Evolutionary conservation across 2,329 filamentous ascomycete species (phyloP).

Genomic region (Hymenotorrendiella dingleyae): DNA sequence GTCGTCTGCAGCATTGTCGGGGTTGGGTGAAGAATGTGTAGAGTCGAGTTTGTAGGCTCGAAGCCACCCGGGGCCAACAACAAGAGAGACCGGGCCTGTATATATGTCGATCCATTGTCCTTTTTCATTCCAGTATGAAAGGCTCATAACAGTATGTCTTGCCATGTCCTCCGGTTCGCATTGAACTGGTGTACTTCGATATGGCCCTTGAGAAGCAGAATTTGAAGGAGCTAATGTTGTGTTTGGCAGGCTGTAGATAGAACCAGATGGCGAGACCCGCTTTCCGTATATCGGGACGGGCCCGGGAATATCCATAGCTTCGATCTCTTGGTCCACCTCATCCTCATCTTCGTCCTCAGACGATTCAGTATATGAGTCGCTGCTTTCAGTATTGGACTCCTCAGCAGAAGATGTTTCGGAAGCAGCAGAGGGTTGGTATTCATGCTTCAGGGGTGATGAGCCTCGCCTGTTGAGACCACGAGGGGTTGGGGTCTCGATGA

Average conservation of each 20-base stretch:
- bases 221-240: constrained; percentile 62
- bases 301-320: constrained; percentile 38
- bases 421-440: constrained; percentile 82
- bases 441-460: constrained; percentile 93
- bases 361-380: constrained; percentile 37
- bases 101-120: constrained; percentile 56
- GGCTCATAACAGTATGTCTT: constrained; percentile 45
- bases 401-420: constrained; percentile 57
- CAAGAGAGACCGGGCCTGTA: constrained; percentile 46
- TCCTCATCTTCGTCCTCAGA: constrained; percentile 41
- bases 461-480: constrained; percentile 55
- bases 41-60: constrained; percentile 46
- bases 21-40: constrained; percentile 32
- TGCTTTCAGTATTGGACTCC: constrained; percentile 40
- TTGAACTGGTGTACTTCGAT: constrained; percentile 43
- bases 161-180: constrained; percentile 35
- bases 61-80: constrained; percentile 53
- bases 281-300: constrained; percentile 23
- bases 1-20: constrained; percentile 23
- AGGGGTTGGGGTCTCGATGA: constrained; percentile 23
- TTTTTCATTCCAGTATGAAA: constrained; percentile 57
- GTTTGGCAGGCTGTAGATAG: constrained; percentile 23
- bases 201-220: constrained; percentile 72
- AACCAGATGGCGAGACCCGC: constrained; percentile 16
- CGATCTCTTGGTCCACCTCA: constrained; percentile 52